Evolutionary conservation across 2,329 filamentous ascomycete species (phyloP).

Genomic region (Blumeriella jaapii): DNA sequence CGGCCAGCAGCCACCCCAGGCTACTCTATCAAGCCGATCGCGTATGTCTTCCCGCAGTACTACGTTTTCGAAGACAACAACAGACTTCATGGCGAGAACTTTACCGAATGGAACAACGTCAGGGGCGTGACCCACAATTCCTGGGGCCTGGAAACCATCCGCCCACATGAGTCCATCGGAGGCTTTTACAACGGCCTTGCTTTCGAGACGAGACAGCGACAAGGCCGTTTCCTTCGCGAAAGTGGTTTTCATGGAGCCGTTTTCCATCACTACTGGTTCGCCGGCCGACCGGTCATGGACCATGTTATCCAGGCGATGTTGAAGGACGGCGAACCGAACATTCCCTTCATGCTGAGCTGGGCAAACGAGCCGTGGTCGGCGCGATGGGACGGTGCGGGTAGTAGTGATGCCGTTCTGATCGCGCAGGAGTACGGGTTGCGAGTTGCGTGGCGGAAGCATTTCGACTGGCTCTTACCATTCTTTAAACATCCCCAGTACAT

Average conservation of each 20-base stretch:
- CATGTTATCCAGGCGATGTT: slow-evolving; percentile 9
- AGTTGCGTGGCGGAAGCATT: slow-evolving; percentile 8
- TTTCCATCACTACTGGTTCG: slow-evolving; percentile 12
- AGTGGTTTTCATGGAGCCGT: slow-evolving; percentile 6
- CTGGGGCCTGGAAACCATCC: slow-evolving; percentile 8
- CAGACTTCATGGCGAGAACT: slow-evolving; percentile 7
- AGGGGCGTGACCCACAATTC: slow-evolving; percentile 7
- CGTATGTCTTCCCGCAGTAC: slow-evolving; percentile 9
- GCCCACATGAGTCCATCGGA: slow-evolving; percentile 9
- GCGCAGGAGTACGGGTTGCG: slow-evolving; percentile 7
- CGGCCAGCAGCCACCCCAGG: neutral
- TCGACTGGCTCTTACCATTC: slow-evolving; percentile 9
- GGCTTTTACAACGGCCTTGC: slow-evolving; percentile 12
- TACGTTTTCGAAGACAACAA: slow-evolving; percentile 9
- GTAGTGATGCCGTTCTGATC: slow-evolving; percentile 3
- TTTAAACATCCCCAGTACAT: slow-evolving; percentile 10
- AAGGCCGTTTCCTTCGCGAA: slow-evolving; percentile 9
- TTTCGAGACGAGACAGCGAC: slow-evolving; percentile 8
- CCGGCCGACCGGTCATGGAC: slow-evolving; percentile 9
- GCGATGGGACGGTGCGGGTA: slow-evolving; percentile 7
- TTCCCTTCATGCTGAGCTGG: slow-evolving; percentile 11
- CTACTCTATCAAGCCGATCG: slow-evolving; percentile 8
- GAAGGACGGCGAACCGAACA: slow-evolving; percentile 10
- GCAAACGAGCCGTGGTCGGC: slow-evolving; percentile 12
- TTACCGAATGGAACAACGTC: slow-evolving; percentile 10